A percentile compares a stretch with the other conserved stretches of the same genome.
These are phyloP conservation scores for Phytophthora pinifolia DNA, from an alignment of 352 stramenopile species.

Conservation along the genomic window DNA sequence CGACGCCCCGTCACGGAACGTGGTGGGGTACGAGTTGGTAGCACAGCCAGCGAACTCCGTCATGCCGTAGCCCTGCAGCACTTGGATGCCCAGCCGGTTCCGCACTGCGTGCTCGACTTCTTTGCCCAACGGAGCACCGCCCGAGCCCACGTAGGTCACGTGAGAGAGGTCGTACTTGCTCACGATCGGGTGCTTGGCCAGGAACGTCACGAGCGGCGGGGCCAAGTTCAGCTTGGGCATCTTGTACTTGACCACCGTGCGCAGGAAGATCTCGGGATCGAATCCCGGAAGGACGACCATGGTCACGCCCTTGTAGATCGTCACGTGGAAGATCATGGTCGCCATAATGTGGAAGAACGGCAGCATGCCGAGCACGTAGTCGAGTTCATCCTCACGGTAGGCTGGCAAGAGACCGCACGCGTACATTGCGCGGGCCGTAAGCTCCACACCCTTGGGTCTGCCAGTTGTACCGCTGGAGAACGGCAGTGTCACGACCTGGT, in stretches of 20 bases:
- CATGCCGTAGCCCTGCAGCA: slow-evolving; percentile 63
- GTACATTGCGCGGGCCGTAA: slow-evolving; percentile 84
- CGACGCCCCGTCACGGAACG: slow-evolving; percentile 30
- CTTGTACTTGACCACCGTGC: slow-evolving; percentile 66
- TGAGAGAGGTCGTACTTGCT: slow-evolving; percentile 88
- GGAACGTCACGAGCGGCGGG: slow-evolving; percentile 71
- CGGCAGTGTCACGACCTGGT: slow-evolving; percentile 55
- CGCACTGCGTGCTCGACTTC: slow-evolving; percentile 69
- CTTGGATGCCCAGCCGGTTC: slow-evolving; percentile 51
- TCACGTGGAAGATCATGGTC: slow-evolving; percentile 80
- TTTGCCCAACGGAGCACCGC: slow-evolving; percentile 81
- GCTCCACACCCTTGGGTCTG: slow-evolving; percentile 88
- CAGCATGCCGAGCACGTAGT: slow-evolving; percentile 60
- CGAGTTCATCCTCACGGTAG: slow-evolving; percentile 41
- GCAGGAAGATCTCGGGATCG: slow-evolving; percentile 87
- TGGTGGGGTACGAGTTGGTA: slow-evolving; percentile 38
- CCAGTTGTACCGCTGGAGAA: slow-evolving; percentile 94
- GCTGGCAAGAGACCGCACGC: slow-evolving; percentile 69
- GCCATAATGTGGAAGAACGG: slow-evolving; percentile 97
- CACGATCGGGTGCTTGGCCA: slow-evolving; percentile 88
- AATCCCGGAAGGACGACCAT: slow-evolving; percentile 91
- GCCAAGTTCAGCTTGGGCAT: slow-evolving; percentile 55
- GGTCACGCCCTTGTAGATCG: slow-evolving; percentile 74
- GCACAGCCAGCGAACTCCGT: slow-evolving; percentile 60
- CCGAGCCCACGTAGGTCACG: slow-evolving; percentile 70